Percentiles rank a stretch among this genome's conserved stretches.
These are phyloP conservation scores for Talaromyces pinophilus DNA, from an alignment of 2,329 filamentous ascomycete species.

Conservation along the genomic window DNA sequence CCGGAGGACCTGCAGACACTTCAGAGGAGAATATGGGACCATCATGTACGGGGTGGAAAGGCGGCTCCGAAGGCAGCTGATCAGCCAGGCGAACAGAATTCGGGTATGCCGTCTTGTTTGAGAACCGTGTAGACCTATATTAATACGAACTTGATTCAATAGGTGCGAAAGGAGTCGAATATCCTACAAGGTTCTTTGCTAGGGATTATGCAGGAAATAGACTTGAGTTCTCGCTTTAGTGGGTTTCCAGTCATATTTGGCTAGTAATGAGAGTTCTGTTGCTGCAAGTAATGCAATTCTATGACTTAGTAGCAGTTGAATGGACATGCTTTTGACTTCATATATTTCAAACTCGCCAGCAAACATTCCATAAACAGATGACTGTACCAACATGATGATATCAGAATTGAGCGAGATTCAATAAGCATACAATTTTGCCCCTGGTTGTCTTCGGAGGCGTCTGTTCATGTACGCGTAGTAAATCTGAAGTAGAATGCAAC, in stretches of 20 bases:
- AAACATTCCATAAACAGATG: no score
- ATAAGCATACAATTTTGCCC: constrained; percentile 20
- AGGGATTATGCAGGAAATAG: constrained; percentile 59
- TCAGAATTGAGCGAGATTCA: not conserved
- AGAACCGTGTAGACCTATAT: not conserved
- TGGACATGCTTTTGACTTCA: not conserved
- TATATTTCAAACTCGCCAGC: not conserved
- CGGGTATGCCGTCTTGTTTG: constrained; percentile 35
- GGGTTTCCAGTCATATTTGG: not conserved
- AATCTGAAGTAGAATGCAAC: constrained; percentile 56
- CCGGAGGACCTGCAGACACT: constrained; percentile 52
- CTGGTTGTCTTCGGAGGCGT: constrained; percentile 21
- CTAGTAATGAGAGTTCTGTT: not conserved
- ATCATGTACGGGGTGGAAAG: constrained; percentile 51
- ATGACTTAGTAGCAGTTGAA: not conserved
- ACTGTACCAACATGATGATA: no score
- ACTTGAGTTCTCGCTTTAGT: constrained; percentile 55
- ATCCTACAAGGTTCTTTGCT: constrained; percentile 63
- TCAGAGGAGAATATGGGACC: constrained; percentile 54
- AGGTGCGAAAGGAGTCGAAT: constrained; percentile 59
- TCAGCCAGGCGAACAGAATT: constrained; percentile 53
- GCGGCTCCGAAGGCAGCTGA: constrained; percentile 58
- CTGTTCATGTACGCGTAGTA: constrained; percentile 57
- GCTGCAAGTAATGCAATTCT: not conserved
- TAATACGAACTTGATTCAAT: constrained; percentile 23